Percentiles rank a stretch among this genome's conserved stretches.
phyloP scores from a whole-genome alignment of 345 rosid genomes.

The Populus ilicifolia region DNA sequence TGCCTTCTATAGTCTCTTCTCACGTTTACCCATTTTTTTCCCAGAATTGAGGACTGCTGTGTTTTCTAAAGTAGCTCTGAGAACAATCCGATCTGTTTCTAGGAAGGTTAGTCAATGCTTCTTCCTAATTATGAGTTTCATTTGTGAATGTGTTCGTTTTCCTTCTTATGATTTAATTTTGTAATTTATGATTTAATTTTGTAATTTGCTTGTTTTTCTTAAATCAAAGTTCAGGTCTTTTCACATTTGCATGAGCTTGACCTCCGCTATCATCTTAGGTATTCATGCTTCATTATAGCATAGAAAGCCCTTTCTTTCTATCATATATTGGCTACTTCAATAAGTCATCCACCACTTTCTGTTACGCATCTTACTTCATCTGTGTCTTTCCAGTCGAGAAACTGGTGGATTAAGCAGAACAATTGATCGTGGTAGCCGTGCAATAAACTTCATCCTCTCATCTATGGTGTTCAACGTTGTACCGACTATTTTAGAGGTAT shows the following conservation, averaged over 20 bases:
- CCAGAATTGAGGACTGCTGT: conserved; percentile 94
- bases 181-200: neutral
- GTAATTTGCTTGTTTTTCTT: neutral
- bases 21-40: conserved; percentile 10
- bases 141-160: neutral
- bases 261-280: conserved; percentile 92
- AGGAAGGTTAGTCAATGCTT: conserved; percentile 55
- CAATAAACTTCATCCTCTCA: conserved; percentile 89
- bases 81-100: conserved; percentile 89
- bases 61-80: conserved; percentile 83
- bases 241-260: conserved; percentile 92
- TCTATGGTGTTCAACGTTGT: conserved; percentile 95
- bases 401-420: conserved; percentile 92
- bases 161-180: neutral
- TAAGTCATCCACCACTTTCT: neutral
- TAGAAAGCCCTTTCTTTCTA: neutral
- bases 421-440: conserved; percentile 99
- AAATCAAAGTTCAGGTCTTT: conserved; percentile 54
- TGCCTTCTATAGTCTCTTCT: neutral
- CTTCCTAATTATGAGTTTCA: neutral
- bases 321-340: neutral
- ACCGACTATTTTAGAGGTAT: conserved; percentile 93
- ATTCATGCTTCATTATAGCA: neutral
- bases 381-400: conserved; percentile 66
- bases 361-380: conserved; percentile 16